A percentile compares a stretch with the other conserved stretches of the same genome.
These are phyloP conservation scores for Hypoxylon subgilvum DNA, from an alignment of 495 filamentous ascomycete genomes.

Conservation along the genomic window DNA sequence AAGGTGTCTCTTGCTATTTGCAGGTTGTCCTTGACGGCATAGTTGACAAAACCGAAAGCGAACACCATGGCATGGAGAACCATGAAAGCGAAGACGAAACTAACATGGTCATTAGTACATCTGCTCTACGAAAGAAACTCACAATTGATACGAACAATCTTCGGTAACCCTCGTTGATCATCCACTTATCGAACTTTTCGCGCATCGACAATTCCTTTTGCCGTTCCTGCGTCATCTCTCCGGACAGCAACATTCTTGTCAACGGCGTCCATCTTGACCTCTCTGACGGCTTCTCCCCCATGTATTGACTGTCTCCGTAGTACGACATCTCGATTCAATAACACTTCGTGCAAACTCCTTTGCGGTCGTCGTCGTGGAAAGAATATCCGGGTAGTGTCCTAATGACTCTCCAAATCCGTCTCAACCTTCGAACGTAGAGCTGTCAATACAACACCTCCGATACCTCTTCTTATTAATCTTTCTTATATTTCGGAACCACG, in stretches of 20 bases:
- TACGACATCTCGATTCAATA: constrained; percentile 48
- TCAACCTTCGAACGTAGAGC: neutral
- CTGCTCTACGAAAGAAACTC: constrained; percentile 17
- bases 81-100: constrained; percentile 74
- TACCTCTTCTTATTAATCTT: constrained; percentile 37
- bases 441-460: constrained; percentile 27
- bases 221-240: constrained; percentile 69
- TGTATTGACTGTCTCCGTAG: constrained; percentile 44
- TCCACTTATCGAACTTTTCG: constrained; percentile 65
- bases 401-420: constrained; percentile 3
- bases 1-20: constrained; percentile 66
- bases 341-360: constrained; percentile 3
- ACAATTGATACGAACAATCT: constrained; percentile 64
- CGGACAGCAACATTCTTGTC: constrained; percentile 70
- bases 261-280: constrained; percentile 72
- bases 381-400: constrained; percentile 2
- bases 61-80: constrained; percentile 71
- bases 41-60: constrained; percentile 76
- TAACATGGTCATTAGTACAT: constrained; percentile 42
- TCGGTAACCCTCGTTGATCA: constrained; percentile 79
- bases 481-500: constrained; percentile 28
- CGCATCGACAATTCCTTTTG: constrained; percentile 63
- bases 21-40: constrained; percentile 73
- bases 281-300: constrained; percentile 59
- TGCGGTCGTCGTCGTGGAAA: constrained; percentile 6